These are phyloP conservation scores for Solanum hybrid DNA, from an alignment of 305 asterid species.

Conservation along the genomic window DNA sequence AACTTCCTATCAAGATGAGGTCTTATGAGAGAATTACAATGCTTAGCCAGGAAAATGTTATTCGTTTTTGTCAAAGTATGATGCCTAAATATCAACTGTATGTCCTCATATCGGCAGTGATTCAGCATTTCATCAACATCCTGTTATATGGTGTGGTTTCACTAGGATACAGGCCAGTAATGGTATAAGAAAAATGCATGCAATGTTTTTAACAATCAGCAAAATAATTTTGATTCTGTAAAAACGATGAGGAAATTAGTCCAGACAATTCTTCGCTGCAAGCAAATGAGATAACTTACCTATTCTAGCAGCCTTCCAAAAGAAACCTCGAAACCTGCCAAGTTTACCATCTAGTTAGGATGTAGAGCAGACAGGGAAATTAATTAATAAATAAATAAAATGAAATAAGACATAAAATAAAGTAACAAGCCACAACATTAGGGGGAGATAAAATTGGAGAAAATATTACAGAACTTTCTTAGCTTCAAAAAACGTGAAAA, in stretches of 20 bases:
- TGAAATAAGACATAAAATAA: neutral
- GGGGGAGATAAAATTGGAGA: neutral
- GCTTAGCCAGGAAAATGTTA: neutral
- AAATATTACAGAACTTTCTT: neutral
- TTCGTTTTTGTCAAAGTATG: neutral
- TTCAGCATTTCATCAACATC: neutral
- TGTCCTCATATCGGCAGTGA: neutral
- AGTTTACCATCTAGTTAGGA: slow-evolving; percentile 11
- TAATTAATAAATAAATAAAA: neutral
- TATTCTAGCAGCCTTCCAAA: slow-evolving; percentile 89
- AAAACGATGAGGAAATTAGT: neutral
- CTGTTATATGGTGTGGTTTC: neutral
- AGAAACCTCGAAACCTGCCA: slow-evolving; percentile 81
- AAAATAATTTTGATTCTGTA: neutral
- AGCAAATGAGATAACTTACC: slow-evolving; percentile 23
- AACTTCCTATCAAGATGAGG: neutral
- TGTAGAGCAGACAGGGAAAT: neutral
- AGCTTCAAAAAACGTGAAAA: neutral
- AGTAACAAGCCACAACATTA: neutral
- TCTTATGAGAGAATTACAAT: neutral
- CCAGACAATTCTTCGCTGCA: neutral
- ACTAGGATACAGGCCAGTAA: neutral
- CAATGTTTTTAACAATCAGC: neutral
- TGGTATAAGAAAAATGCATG: neutral
- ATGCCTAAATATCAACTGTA: neutral